Evolutionary conservation across 495 filamentous ascomycete species (phyloP).

Genomic region (Baudoinia panamericana): DNA sequence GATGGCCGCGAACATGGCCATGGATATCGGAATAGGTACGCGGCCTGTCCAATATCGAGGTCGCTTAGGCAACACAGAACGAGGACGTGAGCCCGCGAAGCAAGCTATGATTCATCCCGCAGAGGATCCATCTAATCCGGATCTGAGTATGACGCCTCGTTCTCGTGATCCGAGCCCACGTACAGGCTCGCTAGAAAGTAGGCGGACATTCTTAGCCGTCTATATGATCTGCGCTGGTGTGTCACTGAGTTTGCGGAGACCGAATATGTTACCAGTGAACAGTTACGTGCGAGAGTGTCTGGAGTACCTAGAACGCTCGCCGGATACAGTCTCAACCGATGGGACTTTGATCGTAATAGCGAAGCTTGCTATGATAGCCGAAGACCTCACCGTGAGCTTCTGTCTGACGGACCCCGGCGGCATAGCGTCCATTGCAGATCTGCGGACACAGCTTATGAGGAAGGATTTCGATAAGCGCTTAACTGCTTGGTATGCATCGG

Average conservation of each 20-base stretch:
- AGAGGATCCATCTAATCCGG: slow-evolving; percentile 21
- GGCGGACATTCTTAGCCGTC: slow-evolving; percentile 36
- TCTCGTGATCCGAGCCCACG: slow-evolving; percentile 6
- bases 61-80: slow-evolving; percentile 1
- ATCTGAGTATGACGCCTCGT: slow-evolving; percentile 14
- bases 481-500: slow-evolving; percentile 27
- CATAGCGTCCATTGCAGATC: slow-evolving; percentile 33
- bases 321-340: slow-evolving; percentile 28
- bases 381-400: slow-evolving; percentile 37
- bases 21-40: slow-evolving; percentile 37
- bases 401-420: slow-evolving; percentile 39
- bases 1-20: slow-evolving; percentile 41
- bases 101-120: slow-evolving; percentile 3
- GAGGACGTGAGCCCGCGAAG: slow-evolving; percentile 1
- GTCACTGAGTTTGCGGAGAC: slow-evolving; percentile 39
- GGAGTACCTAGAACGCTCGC: slow-evolving; percentile 30
- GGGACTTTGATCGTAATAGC: slow-evolving; percentile 36
- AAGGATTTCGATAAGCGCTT: slow-evolving; percentile 38
- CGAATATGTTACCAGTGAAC: slow-evolving; percentile 39
- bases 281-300: slow-evolving; percentile 39
- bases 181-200: slow-evolving; percentile 27
- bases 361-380: slow-evolving; percentile 35
- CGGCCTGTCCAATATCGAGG: slow-evolving; percentile 1
- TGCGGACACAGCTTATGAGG: slow-evolving; percentile 35
- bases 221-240: slow-evolving; percentile 39